These are phyloP conservation scores for Salvia rosmarinus DNA, from an alignment of 257 asterid genomes.

Conservation along the genomic window DNA sequence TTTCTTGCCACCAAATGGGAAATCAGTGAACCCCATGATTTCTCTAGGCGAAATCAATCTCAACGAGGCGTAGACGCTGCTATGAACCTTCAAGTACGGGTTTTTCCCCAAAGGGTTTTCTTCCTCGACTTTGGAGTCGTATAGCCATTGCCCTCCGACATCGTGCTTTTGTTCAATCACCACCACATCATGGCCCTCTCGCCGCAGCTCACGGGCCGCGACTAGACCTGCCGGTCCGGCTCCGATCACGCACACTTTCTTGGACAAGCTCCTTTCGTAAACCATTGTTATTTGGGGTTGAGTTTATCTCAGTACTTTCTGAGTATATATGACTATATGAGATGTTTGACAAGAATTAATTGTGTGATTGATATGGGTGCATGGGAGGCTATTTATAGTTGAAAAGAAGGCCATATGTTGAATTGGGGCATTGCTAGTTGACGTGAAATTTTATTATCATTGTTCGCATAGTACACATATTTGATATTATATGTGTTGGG, in stretches of 20 bases:
- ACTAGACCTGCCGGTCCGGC: conserved; percentile 87
- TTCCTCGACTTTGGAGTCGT: conserved; percentile 56
- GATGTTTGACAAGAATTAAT: background rate
- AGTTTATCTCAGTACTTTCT: background rate
- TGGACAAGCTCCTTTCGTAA: conserved; percentile 41
- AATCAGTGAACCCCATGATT: conserved; percentile 82
- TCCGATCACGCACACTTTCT: conserved; percentile 74
- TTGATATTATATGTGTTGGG: conserved; percentile 12
- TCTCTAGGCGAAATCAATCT: conserved; percentile 74
- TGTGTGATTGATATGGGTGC: conserved; percentile 25
- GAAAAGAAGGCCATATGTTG: conserved; percentile 23
- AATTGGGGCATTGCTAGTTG: conserved; percentile 27
- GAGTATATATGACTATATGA: background rate
- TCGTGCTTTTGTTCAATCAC: conserved; percentile 83
- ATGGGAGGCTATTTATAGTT: conserved; percentile 37
- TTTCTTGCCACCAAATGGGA: conserved; percentile 62
- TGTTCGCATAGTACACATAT: background rate
- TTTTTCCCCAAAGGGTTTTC: conserved; percentile 57
- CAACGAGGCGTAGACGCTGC: conserved; percentile 70
- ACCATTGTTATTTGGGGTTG: conserved; percentile 40
- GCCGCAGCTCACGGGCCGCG: conserved; percentile 80
- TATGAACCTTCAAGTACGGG: conserved; percentile 52
- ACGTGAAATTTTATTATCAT: conserved; percentile 33
- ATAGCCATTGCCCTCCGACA: conserved; percentile 93
- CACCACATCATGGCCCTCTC: conserved; percentile 74